Evolutionary conservation across 2,329 filamentous ascomycete genomes (phyloP), one percentile per base, ranked within the genome.

Genomic region (Diaporthe citri): DNA sequence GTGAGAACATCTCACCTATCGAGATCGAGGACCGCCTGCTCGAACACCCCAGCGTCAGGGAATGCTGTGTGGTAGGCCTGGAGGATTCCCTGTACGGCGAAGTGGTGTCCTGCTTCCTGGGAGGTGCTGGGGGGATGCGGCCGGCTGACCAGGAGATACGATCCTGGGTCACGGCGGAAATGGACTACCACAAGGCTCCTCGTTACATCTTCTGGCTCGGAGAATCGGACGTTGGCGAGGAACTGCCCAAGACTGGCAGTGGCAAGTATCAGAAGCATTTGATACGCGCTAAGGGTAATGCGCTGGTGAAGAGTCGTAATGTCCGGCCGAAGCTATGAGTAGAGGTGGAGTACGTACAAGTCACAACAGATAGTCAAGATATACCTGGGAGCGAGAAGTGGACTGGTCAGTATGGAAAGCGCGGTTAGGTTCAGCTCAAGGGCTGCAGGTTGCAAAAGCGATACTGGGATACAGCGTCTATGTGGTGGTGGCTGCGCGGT

Each of bases 241-340:
- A 64, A n/a, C 25, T 64, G 9, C 60, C 60, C 41, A 64, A 46
- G 41, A 64, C 60, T 0, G 60, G 39, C 5, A 64, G 60, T 31
- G 60, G 60, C 1, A 64, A 64, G 60, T 64, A 64, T 28, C 25
- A 64, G 60, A 64, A 64, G 25, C 60, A 64, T 8, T n/a, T 64
- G 41, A 64, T 64, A 64, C 60, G 41, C 12, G 60, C 39, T 22
- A 46, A 48, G 48, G 60, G 60, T 5, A 48, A 64, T 34, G 60
- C 25, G 17, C n/a, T 64, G 15, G 25, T 64, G 60, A 64, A 34
- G 41, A 64, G 25, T 46, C 60, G 41, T 4, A 10, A 0, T 34
- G 20, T 48, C 25, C 41, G 60, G 4, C 17, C 60, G 17, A 64
- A 34, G 41, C 7, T 64, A 4, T 64, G 9, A 46, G 39, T 28